Evolutionary conservation across 441 rosid species (phyloP).

Genomic region (Euphorbia schlechtendalii): DNA sequence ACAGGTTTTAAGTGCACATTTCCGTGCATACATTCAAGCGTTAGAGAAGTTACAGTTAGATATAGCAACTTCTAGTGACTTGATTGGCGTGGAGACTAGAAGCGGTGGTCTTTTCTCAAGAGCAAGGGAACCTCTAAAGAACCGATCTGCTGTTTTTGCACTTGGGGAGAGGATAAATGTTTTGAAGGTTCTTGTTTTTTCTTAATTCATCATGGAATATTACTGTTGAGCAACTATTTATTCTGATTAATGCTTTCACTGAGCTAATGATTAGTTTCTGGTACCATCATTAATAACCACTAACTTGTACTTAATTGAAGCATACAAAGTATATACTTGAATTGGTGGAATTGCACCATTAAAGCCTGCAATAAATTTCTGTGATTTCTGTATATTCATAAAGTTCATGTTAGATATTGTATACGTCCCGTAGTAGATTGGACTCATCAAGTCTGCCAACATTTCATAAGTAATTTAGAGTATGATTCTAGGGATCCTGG

Average conservation of each 20-base stretch:
- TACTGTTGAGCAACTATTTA: neutral
- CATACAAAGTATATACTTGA: neutral
- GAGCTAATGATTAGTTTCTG: too few relatives aligned
- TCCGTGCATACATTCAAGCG: conserved; percentile 97
- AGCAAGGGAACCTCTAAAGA: conserved; percentile 89
- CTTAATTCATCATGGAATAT: conserved; percentile 10
- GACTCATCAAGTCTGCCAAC: neutral
- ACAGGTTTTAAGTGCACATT: conserved; percentile 98
- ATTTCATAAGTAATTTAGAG: neutral
- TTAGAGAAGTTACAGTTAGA: conserved; percentile 93
- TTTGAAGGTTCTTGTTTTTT: conserved; percentile 57
- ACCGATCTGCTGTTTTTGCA: conserved; percentile 93
- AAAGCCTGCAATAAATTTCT: neutral
- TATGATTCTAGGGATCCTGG: neutral
- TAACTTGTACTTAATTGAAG: neutral
- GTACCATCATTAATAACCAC: neutral
- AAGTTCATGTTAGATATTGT: neutral
- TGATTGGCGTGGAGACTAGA: conserved; percentile 97
- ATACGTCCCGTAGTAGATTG: neutral
- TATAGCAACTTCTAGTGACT: conserved; percentile 88
- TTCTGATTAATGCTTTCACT: neutral
- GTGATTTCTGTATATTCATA: neutral
- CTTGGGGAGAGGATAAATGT: conserved; percentile 87
- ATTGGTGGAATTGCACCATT: neutral
- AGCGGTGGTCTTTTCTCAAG: conserved; percentile 75